Conservation (phyloP, 2,329 filamentous ascomycete genomes). For the Huntiella bhutanensis region DNA sequence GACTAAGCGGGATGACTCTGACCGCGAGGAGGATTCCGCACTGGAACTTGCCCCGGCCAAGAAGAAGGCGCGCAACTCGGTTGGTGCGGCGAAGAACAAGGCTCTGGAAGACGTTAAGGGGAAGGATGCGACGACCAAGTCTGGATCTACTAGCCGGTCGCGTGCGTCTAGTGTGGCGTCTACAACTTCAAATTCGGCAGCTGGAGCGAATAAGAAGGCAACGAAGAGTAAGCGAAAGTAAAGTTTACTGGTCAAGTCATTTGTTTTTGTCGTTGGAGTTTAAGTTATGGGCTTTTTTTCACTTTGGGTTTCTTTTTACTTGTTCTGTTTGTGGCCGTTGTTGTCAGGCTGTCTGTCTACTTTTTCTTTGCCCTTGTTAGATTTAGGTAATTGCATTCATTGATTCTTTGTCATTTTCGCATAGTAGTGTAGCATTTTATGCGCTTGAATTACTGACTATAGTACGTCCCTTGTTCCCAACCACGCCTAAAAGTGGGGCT, state of each 20-base stretch:
- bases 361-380: neutral
- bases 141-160: constrained; percentile 57
- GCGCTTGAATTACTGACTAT: no score
- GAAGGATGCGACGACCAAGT: constrained; percentile 41
- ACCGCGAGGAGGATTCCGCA: constrained; percentile 66
- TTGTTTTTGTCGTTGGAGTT: neutral
- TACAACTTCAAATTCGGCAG: constrained; percentile 33
- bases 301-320: neutral
- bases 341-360: neutral
- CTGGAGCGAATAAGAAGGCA: constrained; percentile 21
- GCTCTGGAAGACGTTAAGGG: constrained; percentile 75
- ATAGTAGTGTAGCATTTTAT: no score
- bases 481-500: no score
- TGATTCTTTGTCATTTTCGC: no score
- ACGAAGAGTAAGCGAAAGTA: constrained; percentile 34
- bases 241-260: constrained; percentile 5
- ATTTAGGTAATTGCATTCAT: neutral
- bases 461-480: no score
- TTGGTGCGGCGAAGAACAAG: constrained; percentile 51
- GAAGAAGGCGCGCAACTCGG: constrained; percentile 60
- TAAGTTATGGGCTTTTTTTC: neutral
- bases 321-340: neutral
- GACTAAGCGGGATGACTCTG: constrained; percentile 65
- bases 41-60: constrained; percentile 69
- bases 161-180: constrained; percentile 79